phyloP scores from a whole-genome alignment of 805 yeast genomes.

The Suhomyces canberraensis region DNA sequence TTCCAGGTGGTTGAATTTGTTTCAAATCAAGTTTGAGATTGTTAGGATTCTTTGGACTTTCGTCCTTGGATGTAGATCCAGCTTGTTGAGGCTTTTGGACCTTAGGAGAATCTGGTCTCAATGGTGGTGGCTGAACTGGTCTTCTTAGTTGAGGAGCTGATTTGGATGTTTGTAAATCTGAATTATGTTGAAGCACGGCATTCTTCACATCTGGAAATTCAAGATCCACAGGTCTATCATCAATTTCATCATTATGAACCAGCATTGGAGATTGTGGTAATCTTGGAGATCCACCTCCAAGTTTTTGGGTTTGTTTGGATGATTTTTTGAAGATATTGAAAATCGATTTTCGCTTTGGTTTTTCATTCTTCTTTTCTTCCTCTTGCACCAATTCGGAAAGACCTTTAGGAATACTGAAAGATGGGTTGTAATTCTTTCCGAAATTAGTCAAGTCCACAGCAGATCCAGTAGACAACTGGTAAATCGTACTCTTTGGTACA shows the following conservation, averaged over 20 bases:
- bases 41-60: neutral
- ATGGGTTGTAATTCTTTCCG: slow-evolving; percentile 38
- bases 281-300: slow-evolving; percentile 7
- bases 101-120: too few relatives aligned
- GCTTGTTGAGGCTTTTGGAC: too few relatives aligned
- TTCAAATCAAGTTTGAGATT: neutral
- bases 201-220: too few relatives aligned
- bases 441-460: slow-evolving; percentile 38
- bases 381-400: slow-evolving; percentile 11
- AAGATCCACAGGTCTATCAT: too few relatives aligned
- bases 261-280: slow-evolving; percentile 14
- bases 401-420: slow-evolving; percentile 22
- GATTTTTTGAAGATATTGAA: slow-evolving; percentile 34
- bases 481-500: slow-evolving; percentile 3
- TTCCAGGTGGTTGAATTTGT: too few relatives aligned
- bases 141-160: too few relatives aligned
- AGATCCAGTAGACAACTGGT: slow-evolving; percentile 27
- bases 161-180: too few relatives aligned
- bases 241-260: neutral
- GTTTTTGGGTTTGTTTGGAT: slow-evolving; percentile 9
- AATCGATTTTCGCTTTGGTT: slow-evolving; percentile 28
- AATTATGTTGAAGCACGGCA: too few relatives aligned
- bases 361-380: slow-evolving; percentile 1
- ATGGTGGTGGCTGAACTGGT: too few relatives aligned
- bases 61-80: neutral